Evolutionary conservation across 371 early-diverging fungal genomes (phyloP), one percentile per base, ranked within the genome.

Genomic region (Mucor plumbeus): DNA sequence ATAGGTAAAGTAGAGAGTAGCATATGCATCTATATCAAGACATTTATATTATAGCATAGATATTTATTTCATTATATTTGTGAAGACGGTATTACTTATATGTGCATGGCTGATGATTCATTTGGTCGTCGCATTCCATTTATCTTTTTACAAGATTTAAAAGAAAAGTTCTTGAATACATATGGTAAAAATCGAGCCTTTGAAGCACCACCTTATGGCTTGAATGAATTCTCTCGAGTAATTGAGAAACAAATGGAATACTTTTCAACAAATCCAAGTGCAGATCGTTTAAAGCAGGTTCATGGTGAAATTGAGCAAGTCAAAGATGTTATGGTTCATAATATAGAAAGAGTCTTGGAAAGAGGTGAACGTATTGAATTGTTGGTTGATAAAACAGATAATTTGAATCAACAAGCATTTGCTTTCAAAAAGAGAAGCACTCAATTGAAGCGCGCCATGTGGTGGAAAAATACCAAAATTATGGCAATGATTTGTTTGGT

Each of bases 241-340:
- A 84, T 96, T 70, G 90, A 91, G 38, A 83, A 84, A 44, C 91
- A 90, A 74, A 95, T 96, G 95, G 90, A 92, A 65, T 90, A 88
- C 63, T 95, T 85, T 73, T 91, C 92, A 15, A 85, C 85, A 26
- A 88, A 88, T 74, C 90, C 91, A 19, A 77, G 83, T 39, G 89
- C 90, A 5, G 96, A 96, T 79, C 82, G 86, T 58, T 83, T 95
- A 67, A 87, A 90, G 44, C 91, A 93, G 74, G 94, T 94, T 1
- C 92, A 93, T 65, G 92, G 92, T 19, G 95, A 96, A 78, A 94
- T 97, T 68, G 92, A 94, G 61, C 94, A 94, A 72, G 96, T 96
- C 64, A 93, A 93, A 78, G 95, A 95, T 81, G 94, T 96, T 34
- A 96, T 96, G 96, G 93, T 93, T 10, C 90, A 93, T 74, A 97